Evolutionary conservation across 345 rosid species (phyloP), one percentile per base, ranked within the genome.

Genomic region (Moringa oleifera): DNA sequence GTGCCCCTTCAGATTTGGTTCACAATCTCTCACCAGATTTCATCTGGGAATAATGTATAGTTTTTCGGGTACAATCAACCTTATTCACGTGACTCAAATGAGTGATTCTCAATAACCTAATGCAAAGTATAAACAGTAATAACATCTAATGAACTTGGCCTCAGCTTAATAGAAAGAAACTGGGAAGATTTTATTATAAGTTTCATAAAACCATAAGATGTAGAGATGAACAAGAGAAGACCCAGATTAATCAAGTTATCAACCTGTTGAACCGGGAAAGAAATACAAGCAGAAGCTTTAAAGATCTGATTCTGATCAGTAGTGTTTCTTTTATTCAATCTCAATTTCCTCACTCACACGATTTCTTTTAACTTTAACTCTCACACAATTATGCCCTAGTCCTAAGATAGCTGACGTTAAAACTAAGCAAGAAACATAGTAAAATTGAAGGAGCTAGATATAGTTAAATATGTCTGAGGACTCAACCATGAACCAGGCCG

Each of bases 401-500:
- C n/a, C 33, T 28, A 28, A 8, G 8, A 28, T 28, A 28, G 33
- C 33, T 28, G 8, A 28, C 3, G 33, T 28, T n/a, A n/a, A n/a
- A 28, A 28, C 8, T 28, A 28, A 28, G 47, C 47, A 41, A 41
- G 12, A 9, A 4, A 41, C 17, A 7, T 11, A 33, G 37, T 59
- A 47, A 41, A 53, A 51, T 19, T 21, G 31, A 51, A 53, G 55
- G 0, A 37, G 23, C 28, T 69, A 64, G 54, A 24, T 19, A 31
- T 53, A 36, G 3, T 41, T 28, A 18, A 33, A 19, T 6, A 16
- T 20, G 20, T 11, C 19, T 25, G 9, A 41, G 13, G 47, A 41
- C 61, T 83, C 75, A 81, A 47, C 89, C 82, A 22, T 73, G 89
- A 59, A 89, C 94, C 50, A 93, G 76, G 23, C 98, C 98, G 58